Percentiles rank a stretch among this genome's conserved stretches.
These are phyloP conservation scores for Penicillium nordicum DNA, from an alignment of 2,329 filamentous ascomycete species.

Conservation along the genomic window DNA sequence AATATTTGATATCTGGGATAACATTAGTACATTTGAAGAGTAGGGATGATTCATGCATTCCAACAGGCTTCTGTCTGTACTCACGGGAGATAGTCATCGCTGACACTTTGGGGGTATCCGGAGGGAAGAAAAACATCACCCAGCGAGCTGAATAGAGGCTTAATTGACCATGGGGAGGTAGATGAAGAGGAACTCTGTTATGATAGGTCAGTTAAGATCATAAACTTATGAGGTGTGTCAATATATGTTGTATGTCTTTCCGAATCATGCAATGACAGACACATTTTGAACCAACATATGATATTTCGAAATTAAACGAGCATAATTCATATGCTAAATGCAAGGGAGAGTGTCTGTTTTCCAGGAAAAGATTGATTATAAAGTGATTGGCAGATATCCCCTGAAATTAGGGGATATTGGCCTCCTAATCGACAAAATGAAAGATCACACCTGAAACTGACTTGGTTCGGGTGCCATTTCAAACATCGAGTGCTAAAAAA, in stretches of 20 bases:
- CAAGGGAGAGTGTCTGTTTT: not conserved
- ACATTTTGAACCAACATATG: not conserved
- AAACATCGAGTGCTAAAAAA: not conserved
- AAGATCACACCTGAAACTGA: not conserved
- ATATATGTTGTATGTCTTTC: not conserved
- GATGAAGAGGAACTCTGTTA: slow-evolving; percentile 17
- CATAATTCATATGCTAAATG: not conserved
- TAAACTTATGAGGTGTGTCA: not conserved
- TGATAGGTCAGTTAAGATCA: not conserved
- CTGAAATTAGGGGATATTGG: not conserved
- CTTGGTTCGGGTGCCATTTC: not conserved
- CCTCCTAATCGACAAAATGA: not conserved
- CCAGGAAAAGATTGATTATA: not conserved
- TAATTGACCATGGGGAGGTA: slow-evolving; percentile 23
- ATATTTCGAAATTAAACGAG: not conserved
- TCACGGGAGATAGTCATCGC: slow-evolving; percentile 73
- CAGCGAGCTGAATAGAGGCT: slow-evolving; percentile 37
- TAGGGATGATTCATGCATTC: not conserved
- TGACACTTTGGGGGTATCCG: slow-evolving; percentile 85
- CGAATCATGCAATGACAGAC: not conserved
- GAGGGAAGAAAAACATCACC: slow-evolving; percentile 78
- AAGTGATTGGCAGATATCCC: not conserved
- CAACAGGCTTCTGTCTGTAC: slow-evolving; percentile 4
- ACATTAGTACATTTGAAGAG: slow-evolving; percentile 9
- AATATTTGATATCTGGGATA: slow-evolving; percentile 63